phyloP scores from a whole-genome alignment of 371 early-diverging fungal genomes.

The Chytridiales sp. region DNA sequence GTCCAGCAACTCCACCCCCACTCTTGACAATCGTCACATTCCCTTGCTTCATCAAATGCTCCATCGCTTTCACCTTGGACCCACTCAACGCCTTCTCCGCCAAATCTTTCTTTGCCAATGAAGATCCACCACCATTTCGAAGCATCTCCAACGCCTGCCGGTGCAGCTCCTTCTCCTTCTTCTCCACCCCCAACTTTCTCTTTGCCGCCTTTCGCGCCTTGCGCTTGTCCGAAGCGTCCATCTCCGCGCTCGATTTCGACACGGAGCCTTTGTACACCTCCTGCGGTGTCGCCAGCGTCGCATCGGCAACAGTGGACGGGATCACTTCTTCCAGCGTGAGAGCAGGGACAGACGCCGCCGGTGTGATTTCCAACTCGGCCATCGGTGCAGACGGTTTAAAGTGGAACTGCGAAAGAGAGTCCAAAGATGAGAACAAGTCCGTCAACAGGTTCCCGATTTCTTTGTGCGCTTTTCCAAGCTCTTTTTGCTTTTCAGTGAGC shows the following conservation, averaged over 20 bases:
- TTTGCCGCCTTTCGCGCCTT: slow-evolving; percentile 66
- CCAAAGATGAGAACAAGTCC: slow-evolving; percentile 75
- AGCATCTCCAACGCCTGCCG: slow-evolving; percentile 57
- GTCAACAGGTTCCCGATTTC: slow-evolving; percentile 76
- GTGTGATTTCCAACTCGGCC: slow-evolving; percentile 63
- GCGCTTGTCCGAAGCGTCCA: slow-evolving; percentile 72
- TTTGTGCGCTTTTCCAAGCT: slow-evolving; percentile 69
- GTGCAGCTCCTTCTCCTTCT: slow-evolving; percentile 53
- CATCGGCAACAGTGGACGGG: slow-evolving; percentile 83
- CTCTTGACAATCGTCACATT: slow-evolving; percentile 51
- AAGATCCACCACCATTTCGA: slow-evolving; percentile 13
- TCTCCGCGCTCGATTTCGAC: slow-evolving; percentile 56
- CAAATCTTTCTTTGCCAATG: neutral
- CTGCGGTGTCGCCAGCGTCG: slow-evolving; percentile 82
- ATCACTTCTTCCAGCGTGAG: slow-evolving; percentile 93
- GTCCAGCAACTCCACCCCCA: slow-evolving; percentile 32
- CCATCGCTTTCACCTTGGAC: slow-evolving; percentile 65
- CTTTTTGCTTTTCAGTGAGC: slow-evolving; percentile 67
- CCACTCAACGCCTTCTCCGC: slow-evolving; percentile 40
- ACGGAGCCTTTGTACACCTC: slow-evolving; percentile 81
- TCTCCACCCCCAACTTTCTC: slow-evolving; percentile 52
- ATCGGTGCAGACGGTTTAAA: slow-evolving; percentile 71
- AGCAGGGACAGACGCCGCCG: slow-evolving; percentile 73
- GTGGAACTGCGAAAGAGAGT: slow-evolving; percentile 90
- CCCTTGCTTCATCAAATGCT: slow-evolving; percentile 66